Evolutionary conservation across 202 grass and related monocot genomes (phyloP).

Genomic region (Dendrocalamus latiflorus): DNA sequence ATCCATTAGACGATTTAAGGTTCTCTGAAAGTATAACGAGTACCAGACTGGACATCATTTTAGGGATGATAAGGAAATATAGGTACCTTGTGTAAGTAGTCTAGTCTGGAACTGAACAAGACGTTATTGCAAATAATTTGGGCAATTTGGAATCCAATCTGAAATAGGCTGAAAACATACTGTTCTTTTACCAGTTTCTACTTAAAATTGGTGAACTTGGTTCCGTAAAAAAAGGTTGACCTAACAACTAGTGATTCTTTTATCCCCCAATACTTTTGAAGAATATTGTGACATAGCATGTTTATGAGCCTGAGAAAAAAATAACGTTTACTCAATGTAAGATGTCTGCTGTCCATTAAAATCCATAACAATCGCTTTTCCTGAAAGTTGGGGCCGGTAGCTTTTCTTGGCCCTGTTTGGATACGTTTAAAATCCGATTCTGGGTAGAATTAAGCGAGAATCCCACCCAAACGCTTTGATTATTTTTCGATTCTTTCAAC

Average conservation of each 20-base stretch:
- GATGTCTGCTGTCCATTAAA: background rate
- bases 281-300: background rate
- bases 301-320: background rate
- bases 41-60: background rate
- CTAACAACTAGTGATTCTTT: background rate
- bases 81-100: background rate
- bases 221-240: background rate
- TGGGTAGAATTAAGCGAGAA: no score
- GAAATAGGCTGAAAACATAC: background rate
- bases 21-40: background rate
- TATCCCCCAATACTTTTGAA: background rate
- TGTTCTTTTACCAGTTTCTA: background rate
- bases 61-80: background rate
- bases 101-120: background rate
- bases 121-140: background rate
- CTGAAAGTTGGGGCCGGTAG: background rate
- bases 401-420: no score
- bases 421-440: no score
- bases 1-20: background rate
- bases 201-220: background rate
- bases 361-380: background rate
- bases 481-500: no score
- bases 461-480: no score
- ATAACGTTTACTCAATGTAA: background rate
- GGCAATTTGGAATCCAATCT: background rate